A percentile compares a stretch with the other conserved stretches of the same genome.
Evolutionary conservation across 371 early-diverging fungal genomes (phyloP).

Genomic region (Rhizopus sp.): DNA sequence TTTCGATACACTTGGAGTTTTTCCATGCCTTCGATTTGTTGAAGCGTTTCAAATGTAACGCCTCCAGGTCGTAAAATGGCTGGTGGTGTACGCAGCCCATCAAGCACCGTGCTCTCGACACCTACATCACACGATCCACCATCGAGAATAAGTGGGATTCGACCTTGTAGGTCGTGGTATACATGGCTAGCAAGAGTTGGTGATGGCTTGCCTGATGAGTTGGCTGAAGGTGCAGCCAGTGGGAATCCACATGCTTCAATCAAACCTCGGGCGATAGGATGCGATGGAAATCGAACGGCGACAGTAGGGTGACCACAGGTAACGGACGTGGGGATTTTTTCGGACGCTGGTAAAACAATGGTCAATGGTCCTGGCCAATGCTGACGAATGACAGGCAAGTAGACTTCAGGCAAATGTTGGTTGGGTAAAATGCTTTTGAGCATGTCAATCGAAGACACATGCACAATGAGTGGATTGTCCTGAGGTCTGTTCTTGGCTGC

Average conservation of each 20-base stretch:
- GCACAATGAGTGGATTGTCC: constrained; percentile 99
- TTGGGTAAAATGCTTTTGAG: constrained; percentile 68
- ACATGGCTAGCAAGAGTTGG: constrained; percentile 96
- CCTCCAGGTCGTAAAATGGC: constrained; percentile 98
- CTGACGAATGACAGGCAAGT: constrained; percentile 63
- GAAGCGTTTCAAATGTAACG: constrained; percentile 83
- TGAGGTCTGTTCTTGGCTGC: constrained; percentile 93
- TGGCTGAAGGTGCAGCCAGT: constrained; percentile 99
- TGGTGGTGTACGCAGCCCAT: constrained; percentile 73
- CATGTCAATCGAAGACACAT: constrained; percentile 93
- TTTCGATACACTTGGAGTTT: constrained; percentile 75
- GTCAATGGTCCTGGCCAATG: constrained; percentile 99
- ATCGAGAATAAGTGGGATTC: constrained; percentile 90
- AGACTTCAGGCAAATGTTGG: constrained; percentile 62
- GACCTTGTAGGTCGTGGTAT: constrained; percentile 80
- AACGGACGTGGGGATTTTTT: constrained; percentile 71
- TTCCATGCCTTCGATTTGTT: constrained; percentile 53
- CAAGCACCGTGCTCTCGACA: constrained; percentile 97
- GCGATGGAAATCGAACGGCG: constrained; percentile 94
- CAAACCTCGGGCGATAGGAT: constrained; percentile 88
- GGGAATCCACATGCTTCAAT: constrained; percentile 91
- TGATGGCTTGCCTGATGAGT: constrained; percentile 95
- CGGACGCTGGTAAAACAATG: constrained; percentile 82
- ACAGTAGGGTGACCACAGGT: constrained; percentile 91
- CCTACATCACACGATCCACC: constrained; percentile 93